Evolutionary conservation across 2,329 filamentous ascomycete species (phyloP), one percentile per base, ranked within the genome.

Genomic region (Eutypella sp.): DNA sequence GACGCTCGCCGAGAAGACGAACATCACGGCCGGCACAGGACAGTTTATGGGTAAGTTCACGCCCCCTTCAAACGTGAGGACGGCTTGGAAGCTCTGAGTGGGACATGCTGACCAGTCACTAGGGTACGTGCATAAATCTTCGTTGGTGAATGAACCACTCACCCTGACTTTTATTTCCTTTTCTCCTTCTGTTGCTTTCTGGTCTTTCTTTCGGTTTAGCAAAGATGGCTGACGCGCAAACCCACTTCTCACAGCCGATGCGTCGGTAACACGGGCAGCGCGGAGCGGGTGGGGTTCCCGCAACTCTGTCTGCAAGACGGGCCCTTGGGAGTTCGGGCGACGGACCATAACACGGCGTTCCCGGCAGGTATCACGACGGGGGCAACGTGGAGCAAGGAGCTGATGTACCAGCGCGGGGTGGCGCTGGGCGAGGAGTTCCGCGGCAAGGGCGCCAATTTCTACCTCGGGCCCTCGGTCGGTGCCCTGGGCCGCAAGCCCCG

Each of bases 1-100:
- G 86, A 91, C 86, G 0, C 66, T 92, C 46, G 86, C 85, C 2
- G 87, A 91, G 62, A 92, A 91, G 68, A 83, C 85, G 3, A 91
- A 90, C 59, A 74, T 90, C 42, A 89, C 85, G 0, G 78, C 79
- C 1, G 87, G 87, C 3, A 84, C 78, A 1, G 86, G 86, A 1
- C 75, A 84, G 36, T 84, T 74, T 52, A 90, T 89, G 86, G 85
- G 78, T 71, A 11, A 23, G n/a, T 55, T 13, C 1, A 16, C 8
- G 7, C 13, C 37, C 25, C 36, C n/a, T 25, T 25, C 36, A n/a
- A n/a, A n/a, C n/a, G n/a, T 19, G 33, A 24, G 39, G 24, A 20
- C 47, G 45, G 34, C 47, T 41, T 18, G 29, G 23, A 46, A 40
- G 5, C 5, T 37, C 33, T 19, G 19, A 24, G 29, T 11, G n/a